Conservation (phyloP, 176 grass and related monocot species). For the Musa acuminata region DNA sequence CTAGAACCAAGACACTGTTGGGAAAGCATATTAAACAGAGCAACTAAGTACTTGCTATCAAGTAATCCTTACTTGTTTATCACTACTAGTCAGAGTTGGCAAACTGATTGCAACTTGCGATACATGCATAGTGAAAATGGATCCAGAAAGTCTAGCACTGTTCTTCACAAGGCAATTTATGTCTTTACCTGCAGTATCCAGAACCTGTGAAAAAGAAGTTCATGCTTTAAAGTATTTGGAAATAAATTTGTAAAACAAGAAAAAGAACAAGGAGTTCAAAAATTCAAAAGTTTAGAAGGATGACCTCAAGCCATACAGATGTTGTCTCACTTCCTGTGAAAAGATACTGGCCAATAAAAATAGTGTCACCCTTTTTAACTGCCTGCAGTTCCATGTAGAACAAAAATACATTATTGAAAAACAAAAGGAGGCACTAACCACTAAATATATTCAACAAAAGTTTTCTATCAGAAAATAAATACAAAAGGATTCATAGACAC, state of each 20-base stretch:
- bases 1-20: background rate
- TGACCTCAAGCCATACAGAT: constrained; percentile 90
- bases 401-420: background rate
- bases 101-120: constrained; percentile 70
- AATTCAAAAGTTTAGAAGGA: background rate
- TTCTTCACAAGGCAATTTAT: constrained; percentile 81
- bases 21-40: background rate
- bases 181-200: constrained; percentile 51
- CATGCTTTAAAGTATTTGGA: background rate
- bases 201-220: constrained; percentile 35
- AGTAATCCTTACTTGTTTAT: constrained; percentile 65
- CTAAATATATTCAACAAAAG: background rate
- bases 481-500: too few relatives aligned
- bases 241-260: background rate
- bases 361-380: constrained; percentile 86
- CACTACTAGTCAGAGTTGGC: constrained; percentile 72
- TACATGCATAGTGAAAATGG: constrained; percentile 72
- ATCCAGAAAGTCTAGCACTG: constrained; percentile 59
- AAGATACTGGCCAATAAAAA: constrained; percentile 98
- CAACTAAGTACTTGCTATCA: background rate
- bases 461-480: background rate
- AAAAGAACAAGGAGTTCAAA: constrained; percentile 1
- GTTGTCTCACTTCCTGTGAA: constrained; percentile 97
- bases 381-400: constrained; percentile 37
- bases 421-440: background rate